Evolutionary conservation across 768 basidiomycete genomes (phyloP), one percentile per base, ranked within the genome.

Genomic region (Suillus brevipes): DNA sequence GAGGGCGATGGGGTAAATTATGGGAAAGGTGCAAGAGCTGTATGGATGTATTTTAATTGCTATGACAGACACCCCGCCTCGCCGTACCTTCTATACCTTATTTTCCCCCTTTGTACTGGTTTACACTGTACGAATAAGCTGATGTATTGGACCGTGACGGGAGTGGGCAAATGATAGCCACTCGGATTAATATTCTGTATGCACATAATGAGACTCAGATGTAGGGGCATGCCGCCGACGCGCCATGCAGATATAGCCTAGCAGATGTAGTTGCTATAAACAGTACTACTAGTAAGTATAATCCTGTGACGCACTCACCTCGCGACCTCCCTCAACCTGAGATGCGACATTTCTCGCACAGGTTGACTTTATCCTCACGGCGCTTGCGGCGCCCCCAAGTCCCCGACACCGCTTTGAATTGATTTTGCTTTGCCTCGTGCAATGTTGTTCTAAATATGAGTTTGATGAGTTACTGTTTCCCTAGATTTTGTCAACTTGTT

Each of bases 41-140:
- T 68, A 90, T 90, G 89, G 89, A 91, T 67, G 88, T 87, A 25
- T 82, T 79, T 67, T 89, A 78, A 80, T 42, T n/a, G 12, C 10
- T 34, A 12, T 36, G 53, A 36, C 6, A 20, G 53, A 20, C 25
- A 16, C 25, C 18, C 18, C 1, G 18, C 16, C 25, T 57, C 14
- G 38, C 38, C 38, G 28, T 59, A 4, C 40, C 12, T 59, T 58
- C 37, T 58, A 37, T 23, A 58, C 56, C 37, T 10, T 58, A 25
- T 37, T 58, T 38, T 14, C 16, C 2, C 37, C 16, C n/a, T 23
- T 40, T 25, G 25, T 40, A 28, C 14, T 4, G 28, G 25, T 52
- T 16, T 2, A 52, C 9, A 28, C 16, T 52, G 8, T 14, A 28
- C 37, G 37, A 25, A 16, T 23, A 18, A 25, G 8, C 23, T 23